Evolutionary conservation across 2,329 filamentous ascomycete species (phyloP).

Genomic region (Xylariaceae sp.): DNA sequence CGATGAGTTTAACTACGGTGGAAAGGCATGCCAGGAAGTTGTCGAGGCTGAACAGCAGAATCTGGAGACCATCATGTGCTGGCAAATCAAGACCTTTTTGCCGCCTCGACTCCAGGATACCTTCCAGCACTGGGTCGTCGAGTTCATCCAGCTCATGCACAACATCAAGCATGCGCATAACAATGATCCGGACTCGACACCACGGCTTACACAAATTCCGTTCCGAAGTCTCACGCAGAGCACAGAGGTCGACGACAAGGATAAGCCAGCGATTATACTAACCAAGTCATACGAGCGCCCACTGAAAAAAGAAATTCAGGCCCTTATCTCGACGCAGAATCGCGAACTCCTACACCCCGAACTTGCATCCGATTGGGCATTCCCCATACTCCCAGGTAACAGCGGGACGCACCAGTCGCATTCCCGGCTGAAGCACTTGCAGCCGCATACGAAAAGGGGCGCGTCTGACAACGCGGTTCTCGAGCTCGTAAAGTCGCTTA

Average conservation of each 20-base stretch:
- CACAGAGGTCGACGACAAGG: slow-evolving; percentile 50
- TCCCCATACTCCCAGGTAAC: slow-evolving; percentile 73
- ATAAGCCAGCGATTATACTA: slow-evolving; percentile 61
- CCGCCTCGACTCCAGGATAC: slow-evolving; percentile 72
- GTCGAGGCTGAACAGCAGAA: slow-evolving; percentile 66
- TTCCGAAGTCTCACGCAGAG: slow-evolving; percentile 47
- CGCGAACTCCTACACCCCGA: slow-evolving; percentile 86
- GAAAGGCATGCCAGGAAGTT: slow-evolving; percentile 82
- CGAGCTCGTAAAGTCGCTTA: slow-evolving; percentile 86
- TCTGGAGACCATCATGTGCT: slow-evolving; percentile 93
- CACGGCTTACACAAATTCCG: slow-evolving; percentile 54
- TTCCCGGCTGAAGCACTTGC: slow-evolving; percentile 26
- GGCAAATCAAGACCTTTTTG: slow-evolving; percentile 91
- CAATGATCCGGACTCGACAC: slow-evolving; percentile 47
- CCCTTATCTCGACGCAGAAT: slow-evolving; percentile 78
- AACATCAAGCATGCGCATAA: slow-evolving; percentile 64
- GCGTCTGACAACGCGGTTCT: slow-evolving; percentile 62
- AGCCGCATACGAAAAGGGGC: slow-evolving; percentile 32
- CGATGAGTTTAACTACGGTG: slow-evolving; percentile 97
- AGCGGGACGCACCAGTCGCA: slow-evolving; percentile 42
- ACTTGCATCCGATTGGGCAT: slow-evolving; percentile 78
- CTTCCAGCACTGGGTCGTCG: slow-evolving; percentile 89
- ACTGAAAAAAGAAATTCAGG: slow-evolving; percentile 79
- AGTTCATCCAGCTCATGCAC: slow-evolving; percentile 95
- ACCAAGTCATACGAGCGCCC: slow-evolving; percentile 83